phyloP scores from a whole-genome alignment of 2,329 filamentous ascomycete species.

The Calonectria hawksworthii region DNA sequence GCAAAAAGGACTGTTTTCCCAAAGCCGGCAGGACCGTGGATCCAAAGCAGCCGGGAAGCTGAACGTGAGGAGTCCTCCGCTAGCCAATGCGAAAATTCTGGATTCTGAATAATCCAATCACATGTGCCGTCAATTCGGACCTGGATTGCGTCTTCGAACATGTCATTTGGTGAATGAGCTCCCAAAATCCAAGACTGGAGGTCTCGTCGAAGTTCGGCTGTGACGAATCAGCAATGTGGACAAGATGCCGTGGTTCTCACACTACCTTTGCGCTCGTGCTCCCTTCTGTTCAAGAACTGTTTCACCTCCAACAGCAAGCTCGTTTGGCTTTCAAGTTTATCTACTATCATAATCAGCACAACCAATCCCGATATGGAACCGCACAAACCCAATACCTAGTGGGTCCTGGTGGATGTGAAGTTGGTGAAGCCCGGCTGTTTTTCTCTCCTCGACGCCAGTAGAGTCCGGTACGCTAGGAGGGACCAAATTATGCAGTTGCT shows the following conservation, averaged over 20 bases:
- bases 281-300: background rate
- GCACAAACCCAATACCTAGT: too few relatives aligned
- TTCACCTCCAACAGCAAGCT: background rate
- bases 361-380: too few relatives aligned
- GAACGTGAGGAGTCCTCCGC: background rate
- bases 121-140: background rate
- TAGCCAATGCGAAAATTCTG: background rate
- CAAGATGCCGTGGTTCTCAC: background rate
- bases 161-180: background rate
- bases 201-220: slow-evolving; percentile 5
- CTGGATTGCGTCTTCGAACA: background rate
- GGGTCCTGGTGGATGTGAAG: background rate
- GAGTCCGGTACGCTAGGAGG: background rate
- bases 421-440: too few relatives aligned
- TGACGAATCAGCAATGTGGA: background rate
- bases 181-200: slow-evolving; percentile 5
- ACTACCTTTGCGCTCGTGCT: background rate
- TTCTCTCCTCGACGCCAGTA: too few relatives aligned
- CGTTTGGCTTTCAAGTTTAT: background rate
- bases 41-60: background rate
- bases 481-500: background rate
- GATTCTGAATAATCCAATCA: background rate
- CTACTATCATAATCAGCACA: background rate
- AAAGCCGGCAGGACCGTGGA: background rate
- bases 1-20: background rate